A percentile compares a stretch with the other conserved stretches of the same genome.
phyloP scores from a whole-genome alignment of 345 rosid genomes.

The Boechera retrofracta region DNA sequence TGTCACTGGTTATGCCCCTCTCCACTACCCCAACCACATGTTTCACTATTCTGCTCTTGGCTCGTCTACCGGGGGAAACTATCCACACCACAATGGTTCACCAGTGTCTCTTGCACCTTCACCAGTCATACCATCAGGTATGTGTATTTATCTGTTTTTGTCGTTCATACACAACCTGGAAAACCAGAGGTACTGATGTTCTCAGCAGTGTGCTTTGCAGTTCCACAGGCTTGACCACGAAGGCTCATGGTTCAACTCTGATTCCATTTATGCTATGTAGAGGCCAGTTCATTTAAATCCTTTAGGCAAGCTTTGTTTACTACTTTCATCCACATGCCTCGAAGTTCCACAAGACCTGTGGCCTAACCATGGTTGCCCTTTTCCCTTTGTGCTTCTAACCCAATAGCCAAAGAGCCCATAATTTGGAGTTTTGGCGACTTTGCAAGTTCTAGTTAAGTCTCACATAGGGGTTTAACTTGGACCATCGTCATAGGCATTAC shows the following conservation, averaged over 20 bases:
- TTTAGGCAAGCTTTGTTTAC: slow-evolving; percentile 42
- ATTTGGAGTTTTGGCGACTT: slow-evolving; percentile 52
- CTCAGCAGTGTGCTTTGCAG: slow-evolving; percentile 98
- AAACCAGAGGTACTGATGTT: slow-evolving; percentile 56
- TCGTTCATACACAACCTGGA: slow-evolving; percentile 7
- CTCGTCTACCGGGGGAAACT: slow-evolving; percentile 57
- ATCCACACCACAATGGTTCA: slow-evolving; percentile 73
- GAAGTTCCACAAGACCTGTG: slow-evolving; percentile 62
- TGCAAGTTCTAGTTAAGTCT: slow-evolving; percentile 59
- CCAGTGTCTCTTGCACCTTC: slow-evolving; percentile 87
- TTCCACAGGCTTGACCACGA: slow-evolving; percentile 91
- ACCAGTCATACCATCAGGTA: slow-evolving; percentile 84
- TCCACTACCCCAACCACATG: slow-evolving; percentile 78
- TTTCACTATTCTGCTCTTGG: slow-evolving; percentile 74
- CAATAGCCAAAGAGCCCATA: slow-evolving; percentile 51
- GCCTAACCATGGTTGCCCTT: slow-evolving; percentile 89
- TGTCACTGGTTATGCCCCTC: slow-evolving; percentile 61
- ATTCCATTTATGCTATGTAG: slow-evolving; percentile 71
- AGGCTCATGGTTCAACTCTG: slow-evolving; percentile 63
- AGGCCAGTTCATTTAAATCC: slow-evolving; percentile 38
- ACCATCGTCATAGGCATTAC: slow-evolving; percentile 44
- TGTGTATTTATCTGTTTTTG: slow-evolving; percentile 16
- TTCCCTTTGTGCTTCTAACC: slow-evolving; percentile 48
- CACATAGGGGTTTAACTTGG: slow-evolving; percentile 60
- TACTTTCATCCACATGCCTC: slow-evolving; percentile 42